Evolutionary conservation across 2,329 filamentous ascomycete species (phyloP), one percentile per base, ranked within the genome.

Genomic region (Thelonectria blattea): DNA sequence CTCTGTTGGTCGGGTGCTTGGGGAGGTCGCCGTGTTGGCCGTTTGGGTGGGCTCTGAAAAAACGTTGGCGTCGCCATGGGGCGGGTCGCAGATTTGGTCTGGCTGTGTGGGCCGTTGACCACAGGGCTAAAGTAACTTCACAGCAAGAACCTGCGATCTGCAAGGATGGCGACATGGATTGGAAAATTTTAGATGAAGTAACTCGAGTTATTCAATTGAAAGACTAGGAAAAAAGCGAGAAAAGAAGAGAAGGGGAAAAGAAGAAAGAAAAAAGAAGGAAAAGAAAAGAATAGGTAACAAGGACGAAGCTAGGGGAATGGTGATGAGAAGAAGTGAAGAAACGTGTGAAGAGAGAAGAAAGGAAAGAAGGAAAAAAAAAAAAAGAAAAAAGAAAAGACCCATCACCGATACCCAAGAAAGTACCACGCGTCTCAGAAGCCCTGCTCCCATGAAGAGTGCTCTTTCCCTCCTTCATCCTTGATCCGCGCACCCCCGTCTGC

Each of bases 81-180:
- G 52, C 64, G 60, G 71, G 70, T 70, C 63, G 68, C 65, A 72
- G 64, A 70, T 70, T 55, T 50, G 70, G 69, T 67, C 67, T 50
- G 65, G 67, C 62, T 63, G 64, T 65, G 61, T 60, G 57, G 60
- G 58, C 52, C 60, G 39, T 47, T 56, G 56, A 42, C 53, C 34
- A 55, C 58, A 67, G 68, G 53, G 61, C 56, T 70, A 64, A 65
- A 63, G 61, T 56, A 67, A 65, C 58, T 58, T 65, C 63, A 66
- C 57, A 54, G 60, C 56, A 60, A 56, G 43, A 46, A 39, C 30
- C 37, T 47, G 15, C 52, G 37, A 18, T 46, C 12, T 27, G 12
- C 32, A 54, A 37, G 18, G n/a, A 39, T 14, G 34, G 27, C 47
- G 18, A 34, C 24, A 15, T 37, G 22, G 55, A 24, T 51, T 30